Base-by-base conservation (phyloP, 106 monocot species). In the Dendrobium officinale region DNA sequence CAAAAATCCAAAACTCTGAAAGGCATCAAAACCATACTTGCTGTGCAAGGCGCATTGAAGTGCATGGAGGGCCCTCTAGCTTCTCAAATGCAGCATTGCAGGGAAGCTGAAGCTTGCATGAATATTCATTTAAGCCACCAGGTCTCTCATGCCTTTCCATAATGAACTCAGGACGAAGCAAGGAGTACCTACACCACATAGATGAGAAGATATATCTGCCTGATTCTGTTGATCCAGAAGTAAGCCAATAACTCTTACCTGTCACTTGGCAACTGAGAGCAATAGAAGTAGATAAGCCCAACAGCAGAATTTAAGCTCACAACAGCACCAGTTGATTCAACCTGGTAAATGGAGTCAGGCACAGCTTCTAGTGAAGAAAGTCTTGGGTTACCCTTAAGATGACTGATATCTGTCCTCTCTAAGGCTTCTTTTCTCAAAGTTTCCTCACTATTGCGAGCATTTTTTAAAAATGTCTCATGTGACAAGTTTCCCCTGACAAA, bases 281-380 rank as follows among this genome's bases (percentile, higher is more conserved):
- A 99, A 83, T 95, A 99, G 77, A 99, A 92, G 81, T 99, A 95
- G 75, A 99, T 79, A n/a, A 99, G 98, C 26, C 94, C 94, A 84
- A 99, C 98, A 17, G 98, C 95, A 84, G 98, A 99, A 85, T 99
- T 99, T 80, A 95, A 85, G 76, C 98, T 99, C 33, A 99, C 98
- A 87, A 99, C 80, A 73, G 98, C 98, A 79, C 98, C 98, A 80
- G 98, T 99, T 77, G 98, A 85, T 77, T 88, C 92, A 64, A 99
- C 98, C 79, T 93, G 91, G 59, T 99, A 99, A 81, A 99, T 85
- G 27, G 92, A 88, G 72, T 83, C 86, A 47, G 95, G 93, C 58
- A 81, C 86, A 55, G 84, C 79, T 83, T 95, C 92, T 75, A 83
- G 54, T 67, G 92, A 81, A 80, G 82, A 67, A 51, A 99, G 42